Conservation (phyloP, 164 flowering plant species). For the Warburgia ugandensis region DNA sequence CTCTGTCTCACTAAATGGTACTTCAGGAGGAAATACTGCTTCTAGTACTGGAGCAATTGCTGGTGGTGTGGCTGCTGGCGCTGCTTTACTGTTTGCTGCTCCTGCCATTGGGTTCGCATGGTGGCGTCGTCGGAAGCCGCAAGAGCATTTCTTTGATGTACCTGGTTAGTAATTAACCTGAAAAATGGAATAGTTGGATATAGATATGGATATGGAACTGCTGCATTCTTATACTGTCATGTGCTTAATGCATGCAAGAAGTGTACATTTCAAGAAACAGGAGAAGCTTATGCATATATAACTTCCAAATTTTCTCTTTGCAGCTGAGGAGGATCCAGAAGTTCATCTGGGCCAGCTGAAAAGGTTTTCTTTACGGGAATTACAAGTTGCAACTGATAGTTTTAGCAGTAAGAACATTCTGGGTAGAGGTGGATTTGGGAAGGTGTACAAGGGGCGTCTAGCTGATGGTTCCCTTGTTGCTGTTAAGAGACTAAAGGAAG, state of each 20-base stretch:
- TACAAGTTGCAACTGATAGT: constrained; percentile 41
- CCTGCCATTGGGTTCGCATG: constrained; percentile 41
- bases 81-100: constrained; percentile 41
- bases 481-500: constrained; percentile 37
- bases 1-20: too few species aligned
- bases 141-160: constrained; percentile 40
- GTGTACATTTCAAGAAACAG: too few species aligned
- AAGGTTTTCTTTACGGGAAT: constrained; percentile 36
- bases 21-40: constrained; percentile 22
- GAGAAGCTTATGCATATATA: too few species aligned
- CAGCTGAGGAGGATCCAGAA: constrained; percentile 52
- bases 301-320: constrained; percentile 6
- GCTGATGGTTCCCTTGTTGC: constrained; percentile 47
- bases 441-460: constrained; percentile 39
- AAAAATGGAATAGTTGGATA: not conserved
- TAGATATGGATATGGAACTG: too few species aligned
- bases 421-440: constrained; percentile 46
- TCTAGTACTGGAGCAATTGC: constrained; percentile 41
- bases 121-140: constrained; percentile 40
- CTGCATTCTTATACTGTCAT: too few species aligned
- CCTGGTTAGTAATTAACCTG: constrained; percentile 25
- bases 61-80: constrained; percentile 49
- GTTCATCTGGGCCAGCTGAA: constrained; percentile 48
- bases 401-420: constrained; percentile 39
- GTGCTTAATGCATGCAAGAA: too few species aligned